Evolutionary conservation across 2,329 filamentous ascomycete genomes (phyloP).

Genomic region (Aspergillus sp.): DNA sequence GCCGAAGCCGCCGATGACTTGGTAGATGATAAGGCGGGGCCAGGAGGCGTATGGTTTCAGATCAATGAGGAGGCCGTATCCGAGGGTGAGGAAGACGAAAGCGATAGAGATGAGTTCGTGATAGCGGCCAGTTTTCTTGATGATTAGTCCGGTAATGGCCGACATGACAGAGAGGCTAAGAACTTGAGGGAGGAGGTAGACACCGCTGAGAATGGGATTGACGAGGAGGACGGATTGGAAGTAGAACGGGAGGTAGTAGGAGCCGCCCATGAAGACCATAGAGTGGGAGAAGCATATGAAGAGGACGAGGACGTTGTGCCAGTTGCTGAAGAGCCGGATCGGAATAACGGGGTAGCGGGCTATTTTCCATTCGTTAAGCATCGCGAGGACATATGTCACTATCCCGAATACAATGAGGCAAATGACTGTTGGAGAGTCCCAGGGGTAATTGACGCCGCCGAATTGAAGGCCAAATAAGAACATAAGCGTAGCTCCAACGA

Average conservation of each 20-base stretch:
- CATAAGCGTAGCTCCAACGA: constrained; percentile 80
- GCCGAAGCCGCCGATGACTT: constrained; percentile 61
- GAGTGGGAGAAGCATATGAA: constrained; percentile 70
- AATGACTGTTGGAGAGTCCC: constrained; percentile 72
- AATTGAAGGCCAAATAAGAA: constrained; percentile 83
- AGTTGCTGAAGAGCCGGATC: constrained; percentile 64
- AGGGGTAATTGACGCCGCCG: constrained; percentile 73
- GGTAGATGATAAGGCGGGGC: constrained; percentile 53
- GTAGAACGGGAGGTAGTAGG: constrained; percentile 82
- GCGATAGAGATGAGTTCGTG: constrained; percentile 60
- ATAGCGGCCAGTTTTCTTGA: constrained; percentile 71
- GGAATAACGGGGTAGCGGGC: constrained; percentile 80
- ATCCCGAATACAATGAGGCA: constrained; percentile 75
- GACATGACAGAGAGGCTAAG: constrained; percentile 66
- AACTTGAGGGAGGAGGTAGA: constrained; percentile 71
- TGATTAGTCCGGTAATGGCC: constrained; percentile 63
- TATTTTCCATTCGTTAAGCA: constrained; percentile 69
- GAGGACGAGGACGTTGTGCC: constrained; percentile 66
- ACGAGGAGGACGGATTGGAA: constrained; percentile 74
- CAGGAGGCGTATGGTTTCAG: constrained; percentile 54
- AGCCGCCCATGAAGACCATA: constrained; percentile 72
- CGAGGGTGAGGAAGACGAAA: constrained; percentile 61
- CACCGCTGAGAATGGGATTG: constrained; percentile 68
- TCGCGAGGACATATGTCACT: constrained; percentile 64
- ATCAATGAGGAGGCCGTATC: constrained; percentile 65